Conservation (phyloP, 257 asterid species). For the Salvia splendens region DNA sequence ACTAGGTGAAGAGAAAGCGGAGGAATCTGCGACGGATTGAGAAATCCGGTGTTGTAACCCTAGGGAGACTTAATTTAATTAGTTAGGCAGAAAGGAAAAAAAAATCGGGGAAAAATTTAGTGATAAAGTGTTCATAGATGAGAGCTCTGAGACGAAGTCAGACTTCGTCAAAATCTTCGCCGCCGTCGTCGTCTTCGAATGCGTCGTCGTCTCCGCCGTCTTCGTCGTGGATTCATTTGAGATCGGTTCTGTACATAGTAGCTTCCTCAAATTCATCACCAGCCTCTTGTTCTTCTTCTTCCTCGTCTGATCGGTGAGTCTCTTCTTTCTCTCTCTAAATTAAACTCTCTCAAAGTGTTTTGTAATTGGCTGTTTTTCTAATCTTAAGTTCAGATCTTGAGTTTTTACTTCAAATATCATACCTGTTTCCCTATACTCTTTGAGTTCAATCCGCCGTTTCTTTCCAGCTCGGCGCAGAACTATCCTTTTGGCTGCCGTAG, state of each 20-base stretch:
- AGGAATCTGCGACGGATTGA: constrained; percentile 18
- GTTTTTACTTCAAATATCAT: constrained; percentile 30
- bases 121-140: constrained; percentile 56
- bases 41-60: constrained; percentile 47
- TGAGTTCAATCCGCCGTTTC: constrained; percentile 33
- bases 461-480: constrained; percentile 20
- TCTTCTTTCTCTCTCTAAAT: constrained; percentile 29
- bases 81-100: constrained; percentile 14
- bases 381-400: constrained; percentile 44
- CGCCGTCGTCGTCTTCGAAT: constrained; percentile 65
- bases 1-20: constrained; percentile 47
- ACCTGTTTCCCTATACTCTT: constrained; percentile 1
- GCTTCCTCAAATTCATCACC: constrained; percentile 77
- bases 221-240: constrained; percentile 86
- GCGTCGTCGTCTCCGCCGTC: constrained; percentile 62
- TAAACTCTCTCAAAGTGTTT: constrained; percentile 32
- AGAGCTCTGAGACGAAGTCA: constrained; percentile 87
- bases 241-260: constrained; percentile 85
- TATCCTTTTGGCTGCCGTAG: constrained; percentile 5
- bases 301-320: constrained; percentile 85
- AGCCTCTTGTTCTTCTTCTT: constrained; percentile 65
- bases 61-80: constrained; percentile 46
- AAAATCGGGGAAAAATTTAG: background rate
- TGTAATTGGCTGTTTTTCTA: constrained; percentile 17
- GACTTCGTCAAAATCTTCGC: constrained; percentile 82